phyloP scores from a whole-genome alignment of 1,284 basidiomycete genomes.

The Ustilago shanxiensis region DNA sequence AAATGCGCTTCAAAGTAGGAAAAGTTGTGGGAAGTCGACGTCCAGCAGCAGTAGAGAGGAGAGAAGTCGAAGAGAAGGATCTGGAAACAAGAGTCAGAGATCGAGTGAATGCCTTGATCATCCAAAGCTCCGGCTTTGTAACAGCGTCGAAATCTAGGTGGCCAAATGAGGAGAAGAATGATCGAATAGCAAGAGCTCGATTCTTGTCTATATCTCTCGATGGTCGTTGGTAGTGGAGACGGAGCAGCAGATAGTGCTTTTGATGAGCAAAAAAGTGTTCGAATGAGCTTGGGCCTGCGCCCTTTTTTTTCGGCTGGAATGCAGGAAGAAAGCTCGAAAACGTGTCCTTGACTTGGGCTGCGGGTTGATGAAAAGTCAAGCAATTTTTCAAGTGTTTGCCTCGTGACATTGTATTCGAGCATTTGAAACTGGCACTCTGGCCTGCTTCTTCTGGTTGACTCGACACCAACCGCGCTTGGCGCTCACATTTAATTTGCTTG shows the following conservation, averaged over 20 bases:
- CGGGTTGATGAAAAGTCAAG: too few species aligned
- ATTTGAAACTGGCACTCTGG: not conserved
- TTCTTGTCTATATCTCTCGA: not conserved
- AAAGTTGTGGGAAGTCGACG: constrained; percentile 1
- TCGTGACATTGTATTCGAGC: constrained; percentile 12
- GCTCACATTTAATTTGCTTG: not conserved
- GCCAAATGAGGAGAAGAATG: not conserved
- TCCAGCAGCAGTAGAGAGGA: not conserved
- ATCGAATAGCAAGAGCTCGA: constrained; percentile 7
- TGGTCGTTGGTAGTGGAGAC: constrained; percentile 1
- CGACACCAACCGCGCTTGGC: not conserved
- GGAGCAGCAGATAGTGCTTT: constrained; percentile 1
- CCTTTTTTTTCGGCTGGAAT: not conserved
- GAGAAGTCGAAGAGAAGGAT: constrained; percentile 28
- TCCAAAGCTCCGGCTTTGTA: constrained; percentile 29
- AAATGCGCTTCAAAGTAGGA: constrained; percentile 1
- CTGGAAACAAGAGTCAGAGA: constrained; percentile 19
- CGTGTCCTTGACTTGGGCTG: not conserved
- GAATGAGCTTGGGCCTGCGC: not conserved
- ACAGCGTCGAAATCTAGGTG: not conserved
- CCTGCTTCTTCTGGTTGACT: constrained; percentile 3
- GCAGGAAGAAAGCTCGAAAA: constrained; percentile 16
- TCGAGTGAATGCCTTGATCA: constrained; percentile 42
- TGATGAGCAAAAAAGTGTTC: not conserved
- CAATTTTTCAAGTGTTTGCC: not conserved